phyloP scores from a whole-genome alignment of 164 flowering plant genomes.

The Stephania japonica region DNA sequence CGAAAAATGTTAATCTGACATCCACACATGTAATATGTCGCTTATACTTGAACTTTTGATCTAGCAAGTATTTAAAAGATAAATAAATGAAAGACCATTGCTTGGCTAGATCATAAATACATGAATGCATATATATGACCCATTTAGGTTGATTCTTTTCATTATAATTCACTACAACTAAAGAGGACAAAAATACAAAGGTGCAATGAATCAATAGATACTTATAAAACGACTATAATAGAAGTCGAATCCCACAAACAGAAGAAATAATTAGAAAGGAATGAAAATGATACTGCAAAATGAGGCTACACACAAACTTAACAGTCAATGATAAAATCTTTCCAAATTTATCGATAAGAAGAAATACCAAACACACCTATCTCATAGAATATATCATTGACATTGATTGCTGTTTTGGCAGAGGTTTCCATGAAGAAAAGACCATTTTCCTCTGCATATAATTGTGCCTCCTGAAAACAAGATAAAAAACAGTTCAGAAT shows the following conservation, averaged over 20 bases:
- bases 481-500: neutral
- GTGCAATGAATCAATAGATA: no score
- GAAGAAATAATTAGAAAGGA: neutral
- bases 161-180: no score
- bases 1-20: no score
- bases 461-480: slow-evolving; percentile 58
- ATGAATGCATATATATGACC: no score
- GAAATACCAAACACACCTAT: slow-evolving; percentile 47
- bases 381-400: slow-evolving; percentile 75
- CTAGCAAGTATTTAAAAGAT: no score
- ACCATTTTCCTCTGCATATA: slow-evolving; percentile 77
- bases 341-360: neutral
- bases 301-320: neutral
- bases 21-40: no score
- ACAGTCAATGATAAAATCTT: neutral
- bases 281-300: neutral
- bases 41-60: no score
- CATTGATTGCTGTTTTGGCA: slow-evolving; percentile 74
- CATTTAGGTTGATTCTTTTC: no score
- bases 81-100: no score
- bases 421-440: slow-evolving; percentile 89
- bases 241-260: neutral
- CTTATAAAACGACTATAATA: no score
- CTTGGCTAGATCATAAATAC: no score
- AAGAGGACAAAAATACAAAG: no score